A percentile compares a stretch with the other conserved stretches of the same genome.
Conservation (phyloP, 805 yeast species). For the Hanseniaspora mollemarum region DNA sequence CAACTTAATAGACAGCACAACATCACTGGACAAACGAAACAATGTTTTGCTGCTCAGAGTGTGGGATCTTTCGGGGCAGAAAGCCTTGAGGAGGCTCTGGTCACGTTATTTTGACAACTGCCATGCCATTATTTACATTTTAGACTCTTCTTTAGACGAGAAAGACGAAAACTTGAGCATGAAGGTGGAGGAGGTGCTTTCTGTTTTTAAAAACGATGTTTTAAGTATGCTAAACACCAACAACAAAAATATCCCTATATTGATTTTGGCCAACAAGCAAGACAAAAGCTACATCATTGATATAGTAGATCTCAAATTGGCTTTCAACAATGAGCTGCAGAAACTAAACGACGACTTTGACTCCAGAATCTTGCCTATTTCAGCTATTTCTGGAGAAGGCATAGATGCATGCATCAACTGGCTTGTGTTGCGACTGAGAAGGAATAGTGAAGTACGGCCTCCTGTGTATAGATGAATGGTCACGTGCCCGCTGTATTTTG, state of each 20-base stretch:
- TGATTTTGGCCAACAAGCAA: constrained; percentile 93
- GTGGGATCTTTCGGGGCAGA: constrained; percentile 97
- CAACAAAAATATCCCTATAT: constrained; percentile 48
- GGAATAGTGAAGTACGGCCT: constrained; percentile 33
- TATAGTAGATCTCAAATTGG: constrained; percentile 68
- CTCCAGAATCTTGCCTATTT: constrained; percentile 76
- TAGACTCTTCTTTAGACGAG: constrained; percentile 45
- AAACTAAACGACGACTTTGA: constrained; percentile 74
- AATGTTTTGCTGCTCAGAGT: constrained; percentile 49
- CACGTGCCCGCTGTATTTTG: not conserved
- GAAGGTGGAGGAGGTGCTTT: constrained; percentile 72
- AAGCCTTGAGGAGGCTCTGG: constrained; percentile 76
- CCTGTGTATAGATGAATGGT: constrained; percentile 27
- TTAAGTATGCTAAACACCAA: constrained; percentile 36
- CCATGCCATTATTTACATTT: constrained; percentile 85
- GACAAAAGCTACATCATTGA: constrained; percentile 63
- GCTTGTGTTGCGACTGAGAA: constrained; percentile 59
- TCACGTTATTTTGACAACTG: constrained; percentile 70
- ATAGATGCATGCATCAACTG: constrained; percentile 80
- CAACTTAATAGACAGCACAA: not conserved
- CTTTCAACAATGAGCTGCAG: constrained; percentile 72
- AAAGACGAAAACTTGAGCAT: constrained; percentile 26
- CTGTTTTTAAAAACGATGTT: constrained; percentile 43
- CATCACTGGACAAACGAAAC: constrained; percentile 10
- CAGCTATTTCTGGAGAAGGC: constrained; percentile 72